A percentile compares a stretch with the other conserved stretches of the same genome.
Conservation (phyloP, 352 stramenopile genomes). For the Phytophthora rubi region DNA sequence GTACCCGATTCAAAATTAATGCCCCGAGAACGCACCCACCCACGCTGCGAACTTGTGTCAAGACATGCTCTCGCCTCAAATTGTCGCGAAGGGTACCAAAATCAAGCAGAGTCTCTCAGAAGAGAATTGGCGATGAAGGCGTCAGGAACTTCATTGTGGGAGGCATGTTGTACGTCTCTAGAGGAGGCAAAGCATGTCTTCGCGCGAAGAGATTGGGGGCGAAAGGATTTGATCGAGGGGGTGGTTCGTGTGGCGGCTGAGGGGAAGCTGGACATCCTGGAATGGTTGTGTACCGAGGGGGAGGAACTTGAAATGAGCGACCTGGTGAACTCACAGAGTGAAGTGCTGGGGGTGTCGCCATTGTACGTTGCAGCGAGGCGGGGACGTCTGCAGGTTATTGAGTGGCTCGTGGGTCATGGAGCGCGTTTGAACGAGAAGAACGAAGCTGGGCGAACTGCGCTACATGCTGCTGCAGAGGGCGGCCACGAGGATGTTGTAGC, state of each 20-base stretch:
- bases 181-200: neutral
- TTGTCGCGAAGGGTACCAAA: no score
- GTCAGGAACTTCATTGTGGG: neutral
- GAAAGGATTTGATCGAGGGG: neutral
- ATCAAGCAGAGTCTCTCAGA: neutral
- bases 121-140: neutral
- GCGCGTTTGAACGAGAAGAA: neutral
- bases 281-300: neutral
- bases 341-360: neutral
- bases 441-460: neutral
- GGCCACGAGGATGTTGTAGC: constrained; percentile 1
- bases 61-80: neutral
- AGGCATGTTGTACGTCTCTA: neutral
- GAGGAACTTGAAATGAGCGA: neutral
- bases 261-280: constrained; percentile 1
- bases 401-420: neutral
- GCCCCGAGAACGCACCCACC: neutral
- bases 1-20: no score
- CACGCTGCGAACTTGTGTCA: neutral
- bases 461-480: constrained; percentile 14
- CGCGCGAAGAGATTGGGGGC: neutral
- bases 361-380: neutral
- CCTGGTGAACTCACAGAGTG: neutral
- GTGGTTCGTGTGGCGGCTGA: neutral
- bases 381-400: neutral